Conservation (phyloP, 441 rosid species). For the Raphanus hybrid region DNA sequence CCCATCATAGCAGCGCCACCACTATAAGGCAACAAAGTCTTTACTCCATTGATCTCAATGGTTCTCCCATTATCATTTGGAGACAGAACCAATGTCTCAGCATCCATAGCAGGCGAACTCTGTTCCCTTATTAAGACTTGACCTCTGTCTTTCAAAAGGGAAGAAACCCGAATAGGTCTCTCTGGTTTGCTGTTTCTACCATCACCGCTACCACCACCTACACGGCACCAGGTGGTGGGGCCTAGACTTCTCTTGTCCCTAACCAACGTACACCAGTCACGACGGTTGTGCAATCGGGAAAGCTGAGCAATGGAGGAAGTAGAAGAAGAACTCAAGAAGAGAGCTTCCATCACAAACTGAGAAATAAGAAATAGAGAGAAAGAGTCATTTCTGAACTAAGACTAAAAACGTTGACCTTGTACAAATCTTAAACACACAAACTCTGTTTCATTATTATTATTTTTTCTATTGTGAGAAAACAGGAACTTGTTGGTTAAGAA, state of each 20-base stretch:
- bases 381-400: slow-evolving; percentile 31
- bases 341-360: slow-evolving; percentile 65
- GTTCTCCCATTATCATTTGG: slow-evolving; percentile 58
- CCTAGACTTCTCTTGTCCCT: slow-evolving; percentile 41
- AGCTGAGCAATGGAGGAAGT: slow-evolving; percentile 45
- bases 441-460: neutral
- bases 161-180: slow-evolving; percentile 49
- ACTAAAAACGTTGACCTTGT: slow-evolving; percentile 23
- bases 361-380: slow-evolving; percentile 34
- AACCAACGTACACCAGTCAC: slow-evolving; percentile 39
- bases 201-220: slow-evolving; percentile 38
- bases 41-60: slow-evolving; percentile 49
- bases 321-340: slow-evolving; percentile 61
- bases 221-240: slow-evolving; percentile 58
- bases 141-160: slow-evolving; percentile 55
- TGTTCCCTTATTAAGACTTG: slow-evolving; percentile 48
- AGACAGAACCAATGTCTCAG: slow-evolving; percentile 61
- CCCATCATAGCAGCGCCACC: slow-evolving; percentile 54
- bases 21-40: slow-evolving; percentile 61
- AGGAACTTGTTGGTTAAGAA: slow-evolving; percentile 51
- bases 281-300: slow-evolving; percentile 24
- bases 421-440: slow-evolving; percentile 30
- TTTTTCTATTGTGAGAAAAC: neutral
- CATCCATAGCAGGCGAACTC: slow-evolving; percentile 48
- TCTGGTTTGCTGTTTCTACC: slow-evolving; percentile 38